These are phyloP conservation scores for Trichosporon sp. DNA, from an alignment of 1,284 basidiomycete genomes.

Conservation along the genomic window DNA sequence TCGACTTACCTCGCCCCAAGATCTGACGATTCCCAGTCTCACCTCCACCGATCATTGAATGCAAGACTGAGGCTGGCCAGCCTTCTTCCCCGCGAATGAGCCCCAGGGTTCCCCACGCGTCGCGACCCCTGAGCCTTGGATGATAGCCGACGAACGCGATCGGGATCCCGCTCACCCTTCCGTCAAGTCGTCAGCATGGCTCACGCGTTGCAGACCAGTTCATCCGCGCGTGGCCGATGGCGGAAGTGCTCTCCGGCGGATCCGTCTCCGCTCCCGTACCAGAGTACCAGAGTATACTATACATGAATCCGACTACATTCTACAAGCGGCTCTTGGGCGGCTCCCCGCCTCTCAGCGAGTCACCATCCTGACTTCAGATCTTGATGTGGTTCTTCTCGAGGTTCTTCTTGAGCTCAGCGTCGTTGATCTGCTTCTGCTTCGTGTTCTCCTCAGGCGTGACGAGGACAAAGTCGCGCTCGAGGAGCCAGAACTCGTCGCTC, in stretches of 20 bases:
- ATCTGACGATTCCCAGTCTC: background rate
- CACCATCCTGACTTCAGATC: conserved; percentile 1
- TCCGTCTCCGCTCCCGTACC: too few species aligned
- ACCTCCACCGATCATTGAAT: background rate
- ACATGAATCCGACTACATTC: background rate
- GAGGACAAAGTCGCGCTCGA: conserved; percentile 36
- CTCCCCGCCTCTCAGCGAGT: background rate
- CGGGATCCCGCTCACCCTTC: background rate
- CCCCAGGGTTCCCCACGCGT: conserved; percentile 3
- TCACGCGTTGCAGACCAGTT: too few species aligned
- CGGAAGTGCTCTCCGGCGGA: background rate
- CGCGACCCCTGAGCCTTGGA: background rate
- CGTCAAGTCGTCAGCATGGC: too few species aligned
- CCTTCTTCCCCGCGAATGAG: background rate
- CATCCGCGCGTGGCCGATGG: too few species aligned
- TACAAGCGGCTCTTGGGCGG: background rate
- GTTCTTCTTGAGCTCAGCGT: conserved; percentile 29
- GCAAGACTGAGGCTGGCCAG: background rate
- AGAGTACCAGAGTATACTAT: background rate
- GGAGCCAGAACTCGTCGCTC: conserved; percentile 24
- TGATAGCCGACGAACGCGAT: background rate
- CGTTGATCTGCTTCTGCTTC: conserved; percentile 23
- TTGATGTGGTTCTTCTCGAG: conserved; percentile 23
- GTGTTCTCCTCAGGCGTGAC: conserved; percentile 32
- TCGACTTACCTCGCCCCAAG: background rate